Evolutionary conservation across 2,329 filamentous ascomycete species (phyloP), one percentile per base, ranked within the genome.

Genomic region (Cercospora janseana): DNA sequence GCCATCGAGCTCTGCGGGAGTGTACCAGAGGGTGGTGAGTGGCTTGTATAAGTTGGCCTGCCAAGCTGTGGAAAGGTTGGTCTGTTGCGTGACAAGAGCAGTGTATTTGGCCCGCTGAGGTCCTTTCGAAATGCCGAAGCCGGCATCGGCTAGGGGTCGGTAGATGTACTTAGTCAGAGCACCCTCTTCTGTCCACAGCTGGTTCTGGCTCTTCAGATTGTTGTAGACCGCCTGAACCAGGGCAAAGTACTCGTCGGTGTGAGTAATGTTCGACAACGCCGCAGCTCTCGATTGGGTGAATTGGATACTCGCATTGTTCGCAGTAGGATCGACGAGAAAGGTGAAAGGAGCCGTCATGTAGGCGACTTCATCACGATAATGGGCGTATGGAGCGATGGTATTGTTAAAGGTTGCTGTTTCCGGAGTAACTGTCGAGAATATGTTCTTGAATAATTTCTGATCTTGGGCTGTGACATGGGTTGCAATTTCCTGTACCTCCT

Each of bases 201-300:
- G n/a, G 34, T 21, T 23, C 10, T 21, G n/a, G 16, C 23, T 37
- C 16, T 16, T 20, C 34, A 37, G 23, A 16, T 37, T 21, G 34
- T 37, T 20, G 23, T 37, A 37, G 18, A 37, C 34, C 16, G 34
- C 34, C 34, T 37, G 20, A 20, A 37, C 34, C 34, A 37, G 13
- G 10, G 34, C n/a, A 13, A 13, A 37, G 10, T 6, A 37, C 8
- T 37, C 34, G 20, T 37, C 34, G 16, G 16, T 37, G 13, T 37
- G 12, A 20, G 34, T 20, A 16, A 37, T 20, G 23, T 37, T 37
- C 10, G 34, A 16, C 16, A 21, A 16, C 3, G 23, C 20, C 9
- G 34, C 16, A 5, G 16, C 23, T 20, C 34, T 37, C 4, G 18
- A 16, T 9, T 9, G 16, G 34, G 13, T 20, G 16, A 37, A 37